phyloP scores from a whole-genome alignment of 2,329 filamentous ascomycete species.

The Venturia nashicola region DNA sequence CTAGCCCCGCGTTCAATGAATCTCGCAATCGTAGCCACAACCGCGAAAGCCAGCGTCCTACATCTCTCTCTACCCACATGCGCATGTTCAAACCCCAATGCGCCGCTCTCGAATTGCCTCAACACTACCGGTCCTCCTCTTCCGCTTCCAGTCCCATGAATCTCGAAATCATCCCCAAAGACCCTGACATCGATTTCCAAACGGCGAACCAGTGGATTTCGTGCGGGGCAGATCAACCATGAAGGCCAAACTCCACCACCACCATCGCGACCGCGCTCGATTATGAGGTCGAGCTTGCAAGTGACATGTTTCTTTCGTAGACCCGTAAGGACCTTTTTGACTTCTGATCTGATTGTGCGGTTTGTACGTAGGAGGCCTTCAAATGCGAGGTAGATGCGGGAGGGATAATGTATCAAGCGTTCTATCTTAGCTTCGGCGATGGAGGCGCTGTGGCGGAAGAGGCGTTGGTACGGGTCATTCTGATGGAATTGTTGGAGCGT shows the following conservation, averaged over 20 bases:
- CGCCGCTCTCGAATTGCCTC: background rate
- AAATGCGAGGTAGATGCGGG: background rate
- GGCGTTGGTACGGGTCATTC: background rate
- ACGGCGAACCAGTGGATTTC: background rate
- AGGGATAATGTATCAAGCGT: conserved; percentile 3
- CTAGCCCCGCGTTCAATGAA: conserved; percentile 7
- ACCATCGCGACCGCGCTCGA: conserved; percentile 1
- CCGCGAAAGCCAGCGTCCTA: conserved; percentile 7
- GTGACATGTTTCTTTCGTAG: background rate
- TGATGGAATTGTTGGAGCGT: conserved; percentile 3
- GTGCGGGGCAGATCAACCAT: conserved; percentile 3
- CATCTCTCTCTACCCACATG: background rate
- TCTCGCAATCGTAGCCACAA: conserved; percentile 2
- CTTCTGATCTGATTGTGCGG: background rate
- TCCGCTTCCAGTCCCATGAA: background rate
- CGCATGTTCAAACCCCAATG: background rate
- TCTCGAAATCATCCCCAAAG: background rate
- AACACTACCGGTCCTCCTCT: background rate
- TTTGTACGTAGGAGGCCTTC: background rate
- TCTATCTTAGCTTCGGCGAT: conserved; percentile 3
- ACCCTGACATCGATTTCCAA: conserved; percentile 3
- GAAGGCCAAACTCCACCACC: background rate
- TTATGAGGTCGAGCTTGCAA: conserved; percentile 3
- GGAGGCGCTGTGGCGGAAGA: conserved; percentile 4
- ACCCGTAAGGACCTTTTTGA: background rate